Percentiles rank a stretch among this genome's conserved stretches.
Conservation (phyloP, 1,139 yeast species). For the Geotrichum bryndzae region DNA sequence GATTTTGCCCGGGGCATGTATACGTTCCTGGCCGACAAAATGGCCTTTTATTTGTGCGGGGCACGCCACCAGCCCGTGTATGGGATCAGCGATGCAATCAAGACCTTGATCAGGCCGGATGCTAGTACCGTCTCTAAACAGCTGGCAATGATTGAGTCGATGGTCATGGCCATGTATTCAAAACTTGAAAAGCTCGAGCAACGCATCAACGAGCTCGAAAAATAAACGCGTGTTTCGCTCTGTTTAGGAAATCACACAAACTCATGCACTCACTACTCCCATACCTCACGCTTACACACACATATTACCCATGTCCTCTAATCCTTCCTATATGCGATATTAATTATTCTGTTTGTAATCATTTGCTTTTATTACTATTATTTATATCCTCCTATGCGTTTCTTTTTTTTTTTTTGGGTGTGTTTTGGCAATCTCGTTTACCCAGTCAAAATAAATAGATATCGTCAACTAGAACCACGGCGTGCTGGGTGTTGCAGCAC, state of each 20-base stretch:
- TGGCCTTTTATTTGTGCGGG: conserved; percentile 12
- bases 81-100: conserved; percentile 3
- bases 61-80: background rate
- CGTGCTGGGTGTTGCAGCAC: background rate
- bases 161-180: conserved; percentile 8
- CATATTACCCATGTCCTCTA: no score
- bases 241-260: background rate
- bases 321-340: no score
- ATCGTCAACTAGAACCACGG: background rate
- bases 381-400: background rate
- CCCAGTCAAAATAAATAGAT: background rate
- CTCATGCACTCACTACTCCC: background rate
- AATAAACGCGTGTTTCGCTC: background rate
- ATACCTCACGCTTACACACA: no score
- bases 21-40: conserved; percentile 7
- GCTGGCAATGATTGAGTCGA: conserved; percentile 14
- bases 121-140: conserved; percentile 8
- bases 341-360: no score
- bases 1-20: conserved; percentile 16
- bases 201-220: conserved; percentile 1
- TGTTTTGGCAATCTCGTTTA: background rate
- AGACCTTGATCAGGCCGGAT: conserved; percentile 11
- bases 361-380: background rate
- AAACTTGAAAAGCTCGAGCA: conserved; percentile 1
- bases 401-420: background rate